Evolutionary conservation across 352 stramenopile species (phyloP).

Genomic region (Peronospora tabacina): DNA sequence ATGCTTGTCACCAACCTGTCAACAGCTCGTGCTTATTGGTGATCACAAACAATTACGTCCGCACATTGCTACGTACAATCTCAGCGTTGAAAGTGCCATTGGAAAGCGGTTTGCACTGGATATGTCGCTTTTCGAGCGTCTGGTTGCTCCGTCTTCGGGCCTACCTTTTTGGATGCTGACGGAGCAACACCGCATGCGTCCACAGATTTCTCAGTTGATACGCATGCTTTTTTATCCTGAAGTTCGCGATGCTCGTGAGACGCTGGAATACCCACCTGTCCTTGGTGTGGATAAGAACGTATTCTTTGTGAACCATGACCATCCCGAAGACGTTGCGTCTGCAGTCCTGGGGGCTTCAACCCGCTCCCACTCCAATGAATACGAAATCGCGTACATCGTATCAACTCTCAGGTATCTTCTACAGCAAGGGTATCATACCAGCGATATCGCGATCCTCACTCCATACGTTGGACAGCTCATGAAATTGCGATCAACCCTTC

Average conservation of each 20-base stretch:
- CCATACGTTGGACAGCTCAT: constrained; percentile 79
- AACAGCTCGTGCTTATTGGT: constrained; percentile 85
- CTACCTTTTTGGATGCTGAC: constrained; percentile 44
- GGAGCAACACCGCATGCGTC: constrained; percentile 74
- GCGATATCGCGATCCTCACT: constrained; percentile 69
- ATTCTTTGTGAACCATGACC: constrained; percentile 65
- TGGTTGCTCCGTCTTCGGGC: constrained; percentile 28
- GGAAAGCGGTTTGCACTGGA: constrained; percentile 64
- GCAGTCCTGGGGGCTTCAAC: constrained; percentile 13
- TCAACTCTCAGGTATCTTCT: constrained; percentile 65
- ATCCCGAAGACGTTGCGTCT: constrained; percentile 30
- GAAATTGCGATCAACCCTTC: constrained; percentile 40
- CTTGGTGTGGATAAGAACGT: constrained; percentile 52
- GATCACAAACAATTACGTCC: constrained; percentile 84
- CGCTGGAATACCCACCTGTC: constrained; percentile 40
- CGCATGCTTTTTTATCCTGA: constrained; percentile 58
- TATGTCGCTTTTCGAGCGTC: constrained; percentile 77
- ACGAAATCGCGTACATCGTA: constrained; percentile 57
- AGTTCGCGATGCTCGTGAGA: constrained; percentile 47
- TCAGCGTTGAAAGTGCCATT: constrained; percentile 46
- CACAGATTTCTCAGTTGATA: constrained; percentile 70
- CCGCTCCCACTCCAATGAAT: constrained; percentile 57
- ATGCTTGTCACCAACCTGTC: constrained; percentile 47
- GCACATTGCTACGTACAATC: constrained; percentile 58
- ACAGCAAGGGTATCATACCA: constrained; percentile 53